Conservation (phyloP, 2,329 filamentous ascomycete species). For the Scedosporium apiospermum region DNA sequence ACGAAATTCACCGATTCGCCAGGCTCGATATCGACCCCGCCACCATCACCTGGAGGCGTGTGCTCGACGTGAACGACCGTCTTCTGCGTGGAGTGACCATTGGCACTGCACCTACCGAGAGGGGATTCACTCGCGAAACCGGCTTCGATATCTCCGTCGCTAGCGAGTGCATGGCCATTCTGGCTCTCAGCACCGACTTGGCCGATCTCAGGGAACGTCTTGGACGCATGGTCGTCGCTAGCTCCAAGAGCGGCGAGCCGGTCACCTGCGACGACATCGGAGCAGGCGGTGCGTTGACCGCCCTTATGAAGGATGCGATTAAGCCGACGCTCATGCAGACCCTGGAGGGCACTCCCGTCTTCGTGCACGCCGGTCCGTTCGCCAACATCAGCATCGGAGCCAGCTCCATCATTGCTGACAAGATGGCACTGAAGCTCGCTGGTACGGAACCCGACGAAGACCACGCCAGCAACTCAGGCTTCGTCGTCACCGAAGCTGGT, state of each 20-base stretch:
- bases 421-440: conserved; percentile 88
- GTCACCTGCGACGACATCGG: conserved; percentile 96
- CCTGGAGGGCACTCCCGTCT: conserved; percentile 90
- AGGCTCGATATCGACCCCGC: conserved; percentile 91
- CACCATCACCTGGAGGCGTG: conserved; percentile 94
- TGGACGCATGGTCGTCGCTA: conserved; percentile 91
- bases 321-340: conserved; percentile 99
- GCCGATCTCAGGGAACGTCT: conserved; percentile 86
- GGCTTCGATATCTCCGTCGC: conserved; percentile 98
- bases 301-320: conserved; percentile 95
- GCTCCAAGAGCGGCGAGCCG: conserved; percentile 74
- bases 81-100: conserved; percentile 85
- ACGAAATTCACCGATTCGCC: conserved; percentile 83
- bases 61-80: conserved; percentile 94
- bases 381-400: conserved; percentile 98
- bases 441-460: conserved; percentile 91
- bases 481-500: conserved; percentile 91
- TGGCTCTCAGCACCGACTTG: conserved; percentile 83
- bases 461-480: conserved; percentile 72
- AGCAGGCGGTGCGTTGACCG: conserved; percentile 81
- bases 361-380: conserved; percentile 95
- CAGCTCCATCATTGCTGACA: conserved; percentile 90
- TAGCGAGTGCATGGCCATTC: conserved; percentile 96
- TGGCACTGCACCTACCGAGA: conserved; percentile 82
- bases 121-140: conserved; percentile 77